These are phyloP conservation scores for Sungouiella thailandica DNA, from an alignment of 805 yeast genomes.

Conservation along the genomic window DNA sequence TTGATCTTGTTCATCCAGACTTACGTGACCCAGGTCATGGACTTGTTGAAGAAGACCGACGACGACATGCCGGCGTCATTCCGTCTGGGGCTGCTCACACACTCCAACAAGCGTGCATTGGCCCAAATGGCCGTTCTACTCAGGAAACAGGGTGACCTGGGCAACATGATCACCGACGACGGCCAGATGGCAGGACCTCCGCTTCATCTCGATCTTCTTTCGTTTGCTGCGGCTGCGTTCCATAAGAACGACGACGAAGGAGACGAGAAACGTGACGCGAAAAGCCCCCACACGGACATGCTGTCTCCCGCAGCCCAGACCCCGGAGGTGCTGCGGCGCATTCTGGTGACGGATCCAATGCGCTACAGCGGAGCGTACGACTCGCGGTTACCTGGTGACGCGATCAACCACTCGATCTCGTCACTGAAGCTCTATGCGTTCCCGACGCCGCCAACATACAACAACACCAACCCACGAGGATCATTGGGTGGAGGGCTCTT, in stretches of 20 bases:
- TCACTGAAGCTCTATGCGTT: slow-evolving; percentile 2
- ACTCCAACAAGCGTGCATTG: not conserved
- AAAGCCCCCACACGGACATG: not conserved
- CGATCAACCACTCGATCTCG: slow-evolving; percentile 3
- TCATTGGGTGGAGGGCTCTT: too few species aligned
- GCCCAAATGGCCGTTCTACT: not conserved
- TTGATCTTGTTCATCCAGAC: slow-evolving; percentile 58
- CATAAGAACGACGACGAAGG: slow-evolving; percentile 5
- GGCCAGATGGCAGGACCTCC: slow-evolving; percentile 2
- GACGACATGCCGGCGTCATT: slow-evolving; percentile 12
- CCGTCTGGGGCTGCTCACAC: not conserved
- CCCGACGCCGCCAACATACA: not conserved
- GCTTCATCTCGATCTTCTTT: slow-evolving; percentile 14
- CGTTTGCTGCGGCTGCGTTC: slow-evolving; percentile 15
- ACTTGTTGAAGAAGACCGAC: slow-evolving; percentile 21
- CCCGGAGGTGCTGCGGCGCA: not conserved
- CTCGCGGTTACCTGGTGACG: too few species aligned
- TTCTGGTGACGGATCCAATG: not conserved
- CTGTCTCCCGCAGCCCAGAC: not conserved
- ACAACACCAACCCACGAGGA: not conserved
- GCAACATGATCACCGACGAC: not conserved
- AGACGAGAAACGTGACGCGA: not conserved
- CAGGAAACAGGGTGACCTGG: not conserved
- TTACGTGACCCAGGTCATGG: slow-evolving; percentile 50
- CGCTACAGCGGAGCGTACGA: too few species aligned